phyloP scores from a whole-genome alignment of 768 basidiomycete genomes.

The Mycena kentingensis region DNA sequence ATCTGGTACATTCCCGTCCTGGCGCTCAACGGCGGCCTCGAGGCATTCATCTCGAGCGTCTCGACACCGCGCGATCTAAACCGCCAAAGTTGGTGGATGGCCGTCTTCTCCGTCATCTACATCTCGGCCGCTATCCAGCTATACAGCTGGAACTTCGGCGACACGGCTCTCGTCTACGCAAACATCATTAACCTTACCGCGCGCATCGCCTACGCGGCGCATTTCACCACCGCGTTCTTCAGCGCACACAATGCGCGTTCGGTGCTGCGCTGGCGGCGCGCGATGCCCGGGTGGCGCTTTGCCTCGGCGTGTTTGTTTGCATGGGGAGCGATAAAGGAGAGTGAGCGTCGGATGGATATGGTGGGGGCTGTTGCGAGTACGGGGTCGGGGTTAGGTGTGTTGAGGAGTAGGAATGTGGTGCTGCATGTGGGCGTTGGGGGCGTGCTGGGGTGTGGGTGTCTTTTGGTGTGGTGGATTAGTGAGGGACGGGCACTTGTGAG shows the following conservation, averaged over 20 bases:
- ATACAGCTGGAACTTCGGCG: constrained; percentile 55
- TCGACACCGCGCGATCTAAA: constrained; percentile 68
- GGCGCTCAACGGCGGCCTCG: constrained; percentile 87
- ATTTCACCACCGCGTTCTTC: constrained; percentile 55
- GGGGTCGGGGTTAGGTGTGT: constrained; percentile 24
- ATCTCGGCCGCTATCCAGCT: constrained; percentile 52
- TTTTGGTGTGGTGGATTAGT: constrained; percentile 35
- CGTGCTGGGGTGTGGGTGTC: constrained; percentile 27
- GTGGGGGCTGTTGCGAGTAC: constrained; percentile 20
- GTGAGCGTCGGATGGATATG: constrained; percentile 27
- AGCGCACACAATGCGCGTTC: constrained; percentile 14
- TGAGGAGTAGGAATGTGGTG: constrained; percentile 31
- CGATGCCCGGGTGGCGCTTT: constrained; percentile 30
- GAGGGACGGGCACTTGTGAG: constrained; percentile 21
- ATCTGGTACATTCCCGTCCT: constrained; percentile 88
- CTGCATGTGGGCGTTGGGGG: constrained; percentile 39
- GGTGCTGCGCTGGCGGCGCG: constrained; percentile 27
- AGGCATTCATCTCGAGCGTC: constrained; percentile 86
- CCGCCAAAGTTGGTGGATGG: constrained; percentile 79
- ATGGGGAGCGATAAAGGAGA: constrained; percentile 30
- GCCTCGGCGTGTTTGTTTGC: constrained; percentile 27
- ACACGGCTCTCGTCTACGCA: constrained; percentile 72
- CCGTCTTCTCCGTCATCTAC: constrained; percentile 72
- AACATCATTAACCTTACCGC: constrained; percentile 69
- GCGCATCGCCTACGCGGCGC: constrained; percentile 61